phyloP scores from a whole-genome alignment of 805 yeast genomes.

The Brettanomyces sp. region DNA sequence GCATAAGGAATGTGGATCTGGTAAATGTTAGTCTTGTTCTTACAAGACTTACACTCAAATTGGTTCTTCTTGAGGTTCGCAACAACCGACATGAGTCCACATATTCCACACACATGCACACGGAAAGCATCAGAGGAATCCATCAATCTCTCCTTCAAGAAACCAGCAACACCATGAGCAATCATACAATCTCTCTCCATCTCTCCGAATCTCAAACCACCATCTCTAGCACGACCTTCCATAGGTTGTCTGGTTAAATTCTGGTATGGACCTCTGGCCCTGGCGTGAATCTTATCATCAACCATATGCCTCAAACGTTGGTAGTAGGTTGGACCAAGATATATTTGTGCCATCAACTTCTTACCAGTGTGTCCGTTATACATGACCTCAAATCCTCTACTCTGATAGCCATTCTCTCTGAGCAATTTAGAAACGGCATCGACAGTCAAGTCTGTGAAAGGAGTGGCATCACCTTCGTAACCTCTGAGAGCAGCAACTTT shows the following conservation, averaged over 20 bases:
- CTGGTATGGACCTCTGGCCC: slow-evolving; percentile 99
- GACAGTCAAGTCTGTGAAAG: slow-evolving; percentile 96
- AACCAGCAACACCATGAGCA: slow-evolving; percentile 99
- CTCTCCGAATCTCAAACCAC: slow-evolving; percentile 98
- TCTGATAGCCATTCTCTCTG: slow-evolving; percentile 94
- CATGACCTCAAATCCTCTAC: slow-evolving; percentile 98
- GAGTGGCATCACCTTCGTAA: slow-evolving; percentile 98
- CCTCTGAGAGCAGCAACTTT: slow-evolving; percentile 94
- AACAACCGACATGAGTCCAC: slow-evolving; percentile 97
- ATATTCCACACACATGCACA: slow-evolving; percentile 95
- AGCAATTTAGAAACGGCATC: slow-evolving; percentile 89
- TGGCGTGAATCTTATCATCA: slow-evolving; percentile 96
- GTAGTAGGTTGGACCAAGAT: slow-evolving; percentile 99
- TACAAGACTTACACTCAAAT: slow-evolving; percentile 97
- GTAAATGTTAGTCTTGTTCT: slow-evolving; percentile 95
- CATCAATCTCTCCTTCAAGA: slow-evolving; percentile 95
- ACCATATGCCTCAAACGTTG: slow-evolving; percentile 99
- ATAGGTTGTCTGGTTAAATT: slow-evolving; percentile 97
- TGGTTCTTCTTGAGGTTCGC: slow-evolving; percentile 96
- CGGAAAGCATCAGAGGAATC: slow-evolving; percentile 98
- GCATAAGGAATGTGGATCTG: slow-evolving; percentile 98
- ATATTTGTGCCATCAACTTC: slow-evolving; percentile 94
- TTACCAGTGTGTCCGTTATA: slow-evolving; percentile 98
- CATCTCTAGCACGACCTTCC: slow-evolving; percentile 98
- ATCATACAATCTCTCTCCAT: slow-evolving; percentile 99